These are phyloP conservation scores for Calendula officinalis DNA, from an alignment of 129 eudicot species.

Conservation along the genomic window DNA sequence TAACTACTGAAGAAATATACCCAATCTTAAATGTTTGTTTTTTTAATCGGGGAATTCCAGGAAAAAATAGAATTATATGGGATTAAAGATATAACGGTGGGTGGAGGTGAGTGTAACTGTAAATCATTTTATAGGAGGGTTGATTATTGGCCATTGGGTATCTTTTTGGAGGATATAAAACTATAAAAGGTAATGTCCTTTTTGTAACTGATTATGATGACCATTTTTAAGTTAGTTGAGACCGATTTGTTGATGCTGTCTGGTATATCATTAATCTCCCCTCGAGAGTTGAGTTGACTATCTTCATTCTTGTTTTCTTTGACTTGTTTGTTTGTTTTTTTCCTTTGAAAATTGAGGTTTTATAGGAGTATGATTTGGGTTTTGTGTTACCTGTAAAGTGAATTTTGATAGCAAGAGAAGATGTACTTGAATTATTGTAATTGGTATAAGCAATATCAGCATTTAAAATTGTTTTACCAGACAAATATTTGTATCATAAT, in stretches of 20 bases:
- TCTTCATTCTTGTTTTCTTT: conserved; percentile 23
- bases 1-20: conserved; percentile 51
- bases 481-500: not conserved
- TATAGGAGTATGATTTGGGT: conserved; percentile 42
- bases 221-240: conserved; percentile 41
- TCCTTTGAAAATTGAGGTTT: conserved; percentile 28
- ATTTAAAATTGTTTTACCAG: conserved; percentile 30
- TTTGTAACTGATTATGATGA: conserved; percentile 33
- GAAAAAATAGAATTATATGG: conserved; percentile 22
- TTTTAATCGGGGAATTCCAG: conserved; percentile 12
- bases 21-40: conserved; percentile 25
- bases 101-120: conserved; percentile 61
- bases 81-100: conserved; percentile 31
- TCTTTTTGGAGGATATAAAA: conserved; percentile 40
- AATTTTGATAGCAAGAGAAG: conserved; percentile 58
- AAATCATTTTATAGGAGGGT: conserved; percentile 42
- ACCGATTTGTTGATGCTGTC: conserved; percentile 25
- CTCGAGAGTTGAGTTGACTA: conserved; percentile 37
- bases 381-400: conserved; percentile 59
- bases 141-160: conserved; percentile 24
- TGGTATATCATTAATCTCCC: conserved; percentile 23
- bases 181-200: conserved; percentile 33
- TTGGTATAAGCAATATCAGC: conserved; percentile 47
- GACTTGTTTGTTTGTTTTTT: conserved; percentile 15
- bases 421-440: conserved; percentile 49